Evolutionary conservation across 805 yeast species (phyloP), one percentile per base, ranked within the genome.

Genomic region (Saccharomycopsis fibuligera): DNA sequence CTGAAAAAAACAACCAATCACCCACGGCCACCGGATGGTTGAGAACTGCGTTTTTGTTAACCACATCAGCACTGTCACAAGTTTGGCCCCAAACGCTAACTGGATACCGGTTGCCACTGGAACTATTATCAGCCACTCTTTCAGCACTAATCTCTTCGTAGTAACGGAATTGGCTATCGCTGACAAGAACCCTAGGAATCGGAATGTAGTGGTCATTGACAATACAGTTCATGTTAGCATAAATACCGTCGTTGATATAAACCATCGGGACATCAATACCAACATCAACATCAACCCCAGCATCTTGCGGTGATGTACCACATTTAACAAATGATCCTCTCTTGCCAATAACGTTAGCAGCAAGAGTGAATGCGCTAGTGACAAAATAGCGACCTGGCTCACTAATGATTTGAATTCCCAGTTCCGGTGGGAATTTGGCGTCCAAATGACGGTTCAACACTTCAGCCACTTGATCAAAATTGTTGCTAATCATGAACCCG

Each of bases 81-180:
- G 98, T 91, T 40, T 98, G 99, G 4, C 99, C 99, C 99, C 99
- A 91, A 52, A 93, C 74, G 3, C 96, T 86, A 46, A 76, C 83
- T 12, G 57, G 56, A 47, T 44, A 54, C 6, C 35, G 36, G 21
- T 39, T 38, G 10, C 17, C 30, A 9, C n/a, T 12, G 14, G 35
- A 39, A 5, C 27, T 37, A 8, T 23, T 25, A 37, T 64, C 69
- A 47, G 58, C 59, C n/a, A 91, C 74, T n/a, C n/a, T n/a, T 3
- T 96, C 86, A 45, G 75, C 83, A 9, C 57, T 56, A 44, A 48
- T 51, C 5, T 44, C 48, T 12, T 44, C 44, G 12, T 50, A 53
- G 57, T 72, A 75, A 52, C 65, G 65, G 61, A 73, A 76, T 40
- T 69, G 61, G 38, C 74, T 73, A 35, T 70, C 64, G 54, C 79